Conservation (phyloP, 2,329 filamentous ascomycete genomes). For the Intubia oerlemansii region DNA sequence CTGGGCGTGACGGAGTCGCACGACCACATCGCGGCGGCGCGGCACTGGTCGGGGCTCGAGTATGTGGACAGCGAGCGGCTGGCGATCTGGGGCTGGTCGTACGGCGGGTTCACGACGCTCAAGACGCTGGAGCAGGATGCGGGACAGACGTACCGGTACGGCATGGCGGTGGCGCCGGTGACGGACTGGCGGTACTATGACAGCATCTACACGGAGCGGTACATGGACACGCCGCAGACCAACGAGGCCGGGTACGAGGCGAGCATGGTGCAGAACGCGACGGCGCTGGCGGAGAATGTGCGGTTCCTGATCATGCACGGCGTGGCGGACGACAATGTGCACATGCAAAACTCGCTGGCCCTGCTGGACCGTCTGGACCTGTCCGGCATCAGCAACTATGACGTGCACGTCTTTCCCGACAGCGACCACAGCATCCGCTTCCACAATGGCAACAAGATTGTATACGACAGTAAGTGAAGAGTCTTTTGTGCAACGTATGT, state of each 20-base stretch:
- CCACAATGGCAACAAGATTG: slow-evolving; percentile 75
- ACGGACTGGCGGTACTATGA: slow-evolving; percentile 96
- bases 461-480: slow-evolving; percentile 88
- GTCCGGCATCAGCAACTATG: slow-evolving; percentile 71
- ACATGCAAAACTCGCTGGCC: slow-evolving; percentile 82
- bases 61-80: slow-evolving; percentile 71
- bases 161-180: slow-evolving; percentile 96
- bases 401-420: slow-evolving; percentile 91
- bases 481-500: slow-evolving; percentile 3
- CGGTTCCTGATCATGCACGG: slow-evolving; percentile 94
- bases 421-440: slow-evolving; percentile 91
- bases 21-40: slow-evolving; percentile 81
- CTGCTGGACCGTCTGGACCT: slow-evolving; percentile 75
- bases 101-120: slow-evolving; percentile 83
- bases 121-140: slow-evolving; percentile 88
- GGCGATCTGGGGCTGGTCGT: slow-evolving; percentile 98
- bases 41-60: slow-evolving; percentile 56
- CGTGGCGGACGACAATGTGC: slow-evolving; percentile 91
- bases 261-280: slow-evolving; percentile 52
- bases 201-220: slow-evolving; percentile 83
- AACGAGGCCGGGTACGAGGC: slow-evolving; percentile 60
- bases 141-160: slow-evolving; percentile 80
- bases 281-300: slow-evolving; percentile 52
- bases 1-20: slow-evolving; percentile 68
- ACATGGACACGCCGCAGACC: slow-evolving; percentile 84